Conservation (phyloP, 768 basidiomycete species). For the Kwoniella mangroviensis region DNA sequence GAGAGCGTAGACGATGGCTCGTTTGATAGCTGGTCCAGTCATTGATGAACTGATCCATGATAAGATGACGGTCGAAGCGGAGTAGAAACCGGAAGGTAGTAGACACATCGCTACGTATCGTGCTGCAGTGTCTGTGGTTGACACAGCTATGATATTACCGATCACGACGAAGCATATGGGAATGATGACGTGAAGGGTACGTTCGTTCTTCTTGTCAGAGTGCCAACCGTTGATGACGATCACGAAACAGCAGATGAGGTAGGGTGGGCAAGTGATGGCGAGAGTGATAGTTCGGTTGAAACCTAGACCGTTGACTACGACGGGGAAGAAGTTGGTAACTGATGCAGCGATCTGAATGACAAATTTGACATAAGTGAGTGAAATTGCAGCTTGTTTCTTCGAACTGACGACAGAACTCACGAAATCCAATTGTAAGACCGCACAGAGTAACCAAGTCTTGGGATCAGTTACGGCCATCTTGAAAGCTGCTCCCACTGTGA, state of each 20-base stretch:
- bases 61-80: conserved; percentile 47
- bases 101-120: conserved; percentile 55
- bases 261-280: conserved; percentile 52
- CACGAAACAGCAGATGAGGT: conserved; percentile 49
- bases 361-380: no score
- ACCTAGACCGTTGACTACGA: conserved; percentile 42
- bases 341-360: conserved; percentile 49
- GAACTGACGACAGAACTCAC: no score
- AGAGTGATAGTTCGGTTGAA: conserved; percentile 48
- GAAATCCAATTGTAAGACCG: conserved; percentile 6
- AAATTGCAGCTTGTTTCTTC: no score
- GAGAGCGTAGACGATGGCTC: conserved; percentile 49
- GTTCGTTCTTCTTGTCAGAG: conserved; percentile 47
- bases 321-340: conserved; percentile 55
- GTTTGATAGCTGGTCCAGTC: conserved; percentile 51
- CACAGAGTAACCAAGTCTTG: conserved; percentile 42
- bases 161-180: conserved; percentile 15
- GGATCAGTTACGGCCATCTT: conserved; percentile 45
- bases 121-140: conserved; percentile 45
- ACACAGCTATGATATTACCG: conserved; percentile 32
- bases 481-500: conserved; percentile 36
- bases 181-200: conserved; percentile 33
- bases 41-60: conserved; percentile 51
- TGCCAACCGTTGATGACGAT: conserved; percentile 51
- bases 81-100: conserved; percentile 49